phyloP scores from a whole-genome alignment of 306 rosid species.

The Castanopsis chinensis region DNA sequence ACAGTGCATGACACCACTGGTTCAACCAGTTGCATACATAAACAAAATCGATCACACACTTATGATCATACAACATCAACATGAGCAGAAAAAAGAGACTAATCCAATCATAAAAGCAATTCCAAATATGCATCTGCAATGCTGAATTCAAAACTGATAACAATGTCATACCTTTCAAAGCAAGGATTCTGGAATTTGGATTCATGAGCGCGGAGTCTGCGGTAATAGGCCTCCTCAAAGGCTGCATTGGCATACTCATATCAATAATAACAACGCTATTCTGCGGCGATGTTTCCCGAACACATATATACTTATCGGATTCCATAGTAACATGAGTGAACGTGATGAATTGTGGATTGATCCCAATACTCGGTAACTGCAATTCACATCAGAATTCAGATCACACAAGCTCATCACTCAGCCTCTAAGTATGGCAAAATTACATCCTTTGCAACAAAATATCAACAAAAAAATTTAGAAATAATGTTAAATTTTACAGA shows the following conservation, averaged over 20 bases:
- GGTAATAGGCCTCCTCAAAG: conserved; percentile 94
- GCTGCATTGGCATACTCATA: conserved; percentile 92
- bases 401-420: conserved; percentile 33
- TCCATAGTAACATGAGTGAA: conserved; percentile 98
- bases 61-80: background rate
- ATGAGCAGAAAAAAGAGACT: background rate
- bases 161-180: conserved; percentile 69
- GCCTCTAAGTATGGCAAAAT: background rate
- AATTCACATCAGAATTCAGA: conserved; percentile 37
- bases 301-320: conserved; percentile 92
- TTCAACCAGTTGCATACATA: background rate
- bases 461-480: conserved; percentile 22
- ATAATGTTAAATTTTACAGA: conserved; percentile 20
- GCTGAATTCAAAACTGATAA: background rate
- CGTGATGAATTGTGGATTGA: conserved; percentile 84
- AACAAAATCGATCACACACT: background rate
- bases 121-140: background rate
- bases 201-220: conserved; percentile 98
- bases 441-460: background rate
- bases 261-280: conserved; percentile 90
- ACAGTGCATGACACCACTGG: background rate
- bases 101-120: background rate
- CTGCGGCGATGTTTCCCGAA: conserved; percentile 89
- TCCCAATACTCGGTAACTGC: conserved; percentile 94
- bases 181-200: conserved; percentile 93